Evolutionary conservation across 1,284 basidiomycete species (phyloP), one percentile per base, ranked within the genome.

Genomic region (Naganishia sp.): DNA sequence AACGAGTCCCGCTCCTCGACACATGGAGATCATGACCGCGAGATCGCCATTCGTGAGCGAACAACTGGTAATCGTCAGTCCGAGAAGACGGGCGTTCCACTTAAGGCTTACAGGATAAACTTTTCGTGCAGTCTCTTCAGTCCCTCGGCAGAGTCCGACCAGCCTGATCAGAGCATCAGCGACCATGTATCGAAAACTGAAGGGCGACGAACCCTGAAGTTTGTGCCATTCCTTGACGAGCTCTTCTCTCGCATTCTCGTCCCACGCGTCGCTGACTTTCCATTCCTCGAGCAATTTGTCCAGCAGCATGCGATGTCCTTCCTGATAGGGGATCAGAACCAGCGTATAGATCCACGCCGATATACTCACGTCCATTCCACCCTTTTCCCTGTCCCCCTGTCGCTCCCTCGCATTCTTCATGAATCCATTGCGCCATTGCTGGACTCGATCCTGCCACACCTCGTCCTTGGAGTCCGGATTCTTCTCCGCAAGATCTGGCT

Each of bases 11-110:
- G 55, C 45, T 3, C 45, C 42, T 33, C 63, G 55, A 31, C 73
- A 66, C 28, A 73, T 63, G 63, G 77, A 71, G 59, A 73, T 73
- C n/a, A 69, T 64, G 23, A 78, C 66, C 11, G 67, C 67, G 21
- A 70, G 71, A 46, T 73, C 73, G 28, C 73, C 73, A 55, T 73
- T 71, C 69, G 75, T 66, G 2, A 39, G 71, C 36, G 52, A 73
- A 67, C 53, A 77, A 64, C 31, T 76, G 67, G 4, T 10, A n/a
- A 15, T 31, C 33, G 15, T 59, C 16, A 65, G 39, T 16, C 13
- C 5, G 43, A n/a, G n/a, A 25, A 23, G 6, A 11, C 18, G 23
- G 2, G 50, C 25, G 21, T 46, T 39, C 16, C 11, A 25, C 13
- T 15, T 15, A 6, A 56, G 9, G 42, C 56, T 55, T 65, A 68